Percentiles rank a stretch among this genome's conserved stretches.
Evolutionary conservation across 129 eudicot species (phyloP).

Genomic region (Chrysanthemum makinoi): DNA sequence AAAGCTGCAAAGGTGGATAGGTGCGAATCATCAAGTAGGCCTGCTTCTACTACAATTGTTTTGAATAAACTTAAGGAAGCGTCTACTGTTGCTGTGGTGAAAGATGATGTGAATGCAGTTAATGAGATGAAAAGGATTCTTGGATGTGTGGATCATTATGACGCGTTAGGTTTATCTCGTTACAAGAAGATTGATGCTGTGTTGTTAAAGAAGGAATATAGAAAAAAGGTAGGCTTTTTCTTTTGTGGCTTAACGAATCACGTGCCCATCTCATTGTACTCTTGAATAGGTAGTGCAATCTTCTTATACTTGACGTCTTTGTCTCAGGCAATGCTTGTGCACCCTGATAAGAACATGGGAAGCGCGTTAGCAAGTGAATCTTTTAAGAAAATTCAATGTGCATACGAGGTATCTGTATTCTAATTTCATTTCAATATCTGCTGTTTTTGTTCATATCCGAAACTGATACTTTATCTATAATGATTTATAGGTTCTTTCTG

Average conservation of each 20-base stretch:
- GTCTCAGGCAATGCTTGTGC: conserved; percentile 92
- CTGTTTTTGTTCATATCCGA: conserved; percentile 1
- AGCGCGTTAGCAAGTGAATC: conserved; percentile 94
- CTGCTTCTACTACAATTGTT: conserved; percentile 38
- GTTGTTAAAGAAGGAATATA: conserved; percentile 78
- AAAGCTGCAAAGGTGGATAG: conserved; percentile 28
- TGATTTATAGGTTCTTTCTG: conserved; percentile 79
- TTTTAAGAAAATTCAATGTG: conserved; percentile 93
- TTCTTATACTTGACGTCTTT: background rate
- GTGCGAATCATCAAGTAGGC: conserved; percentile 40
- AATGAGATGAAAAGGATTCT: conserved; percentile 75
- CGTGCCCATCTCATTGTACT: background rate
- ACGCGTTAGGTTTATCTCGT: conserved; percentile 73
- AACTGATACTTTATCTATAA: conserved; percentile 14
- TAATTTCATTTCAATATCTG: background rate
- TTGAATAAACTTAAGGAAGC: conserved; percentile 52
- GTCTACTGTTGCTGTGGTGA: conserved; percentile 34
- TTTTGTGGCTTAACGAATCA: background rate
- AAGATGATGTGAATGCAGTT: conserved; percentile 55
- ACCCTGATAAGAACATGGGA: conserved; percentile 99
- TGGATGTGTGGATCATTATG: conserved; percentile 71
- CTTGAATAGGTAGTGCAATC: too few relatives aligned
- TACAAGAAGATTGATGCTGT: conserved; percentile 62
- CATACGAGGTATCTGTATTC: conserved; percentile 60
- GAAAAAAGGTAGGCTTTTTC: conserved; percentile 61